Evolutionary conservation across 139 green algal genomes (phyloP), one percentile per base, ranked within the genome.

Genomic region (Auxenochlorella pyrenoidosa): DNA sequence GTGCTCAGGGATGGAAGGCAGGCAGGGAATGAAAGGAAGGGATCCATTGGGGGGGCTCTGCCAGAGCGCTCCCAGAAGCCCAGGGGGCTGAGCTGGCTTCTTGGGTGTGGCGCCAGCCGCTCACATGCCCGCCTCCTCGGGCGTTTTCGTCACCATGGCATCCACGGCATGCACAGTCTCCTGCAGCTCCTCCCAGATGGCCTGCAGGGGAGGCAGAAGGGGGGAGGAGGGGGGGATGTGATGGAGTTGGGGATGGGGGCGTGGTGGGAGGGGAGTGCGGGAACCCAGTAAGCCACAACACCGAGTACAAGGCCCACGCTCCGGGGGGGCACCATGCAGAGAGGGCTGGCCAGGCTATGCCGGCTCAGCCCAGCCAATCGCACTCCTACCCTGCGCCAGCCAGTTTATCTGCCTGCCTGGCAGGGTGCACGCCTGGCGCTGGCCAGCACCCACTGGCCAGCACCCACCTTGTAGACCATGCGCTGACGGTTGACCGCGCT

Each of bases 401-500:
- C n/a, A n/a, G n/a, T n/a, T n/a, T n/a, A n/a, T n/a, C n/a, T n/a
- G n/a, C n/a, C n/a, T n/a, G n/a, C n/a, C n/a, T n/a, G n/a, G n/a
- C n/a, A n/a, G n/a, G n/a, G n/a, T n/a, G n/a, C n/a, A n/a, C n/a
- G 47, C 47, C 10, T 54, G 47, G 47, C 24, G 19, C 72, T 43
- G 38, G 34, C 51, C 36, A 71, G 38, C 47, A 28, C 82, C 28
- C 79, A 36, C 72, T 43, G 38, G 34, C 51, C 36, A 71, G 38
- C 47, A 28, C 82, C 28, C 79, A 96, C 95, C 94, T 98, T 98
- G 91, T 96, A 98, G 1, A 98, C 95, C 91, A 97, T 94, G 54
- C 94, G 93, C 88, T 98, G 95, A 51, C 95, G 79, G 78, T 94
- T 84, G 63, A 97, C 95, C 43, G 86, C 88, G 58, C 40, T 94